Conservation (phyloP, 768 basidiomycete genomes). For the Obba rivulosa region DNA sequence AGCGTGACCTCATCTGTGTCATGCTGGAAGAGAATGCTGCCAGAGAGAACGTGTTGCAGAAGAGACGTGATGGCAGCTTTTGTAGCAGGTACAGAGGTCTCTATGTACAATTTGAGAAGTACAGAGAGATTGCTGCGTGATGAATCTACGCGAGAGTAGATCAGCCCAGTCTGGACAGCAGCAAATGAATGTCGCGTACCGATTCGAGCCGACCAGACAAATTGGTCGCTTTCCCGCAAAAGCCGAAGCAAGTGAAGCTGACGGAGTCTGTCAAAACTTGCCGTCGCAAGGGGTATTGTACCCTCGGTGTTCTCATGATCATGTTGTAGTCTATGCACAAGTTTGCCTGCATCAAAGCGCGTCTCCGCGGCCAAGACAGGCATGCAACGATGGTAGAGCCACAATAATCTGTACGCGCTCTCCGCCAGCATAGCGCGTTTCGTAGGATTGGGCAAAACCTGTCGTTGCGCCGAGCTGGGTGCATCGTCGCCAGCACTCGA, state of each 20-base stretch:
- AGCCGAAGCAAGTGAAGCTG: slow-evolving; percentile 77
- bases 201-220: slow-evolving; percentile 70
- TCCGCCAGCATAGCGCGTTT: slow-evolving; percentile 68
- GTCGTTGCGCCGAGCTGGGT: background rate
- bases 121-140: slow-evolving; percentile 66
- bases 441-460: slow-evolving; percentile 23
- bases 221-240: slow-evolving; percentile 73
- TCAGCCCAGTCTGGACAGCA: background rate
- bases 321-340: slow-evolving; percentile 46
- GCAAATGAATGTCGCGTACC: slow-evolving; percentile 32
- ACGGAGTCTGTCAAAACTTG: slow-evolving; percentile 49
- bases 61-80: slow-evolving; percentile 47
- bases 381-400: slow-evolving; percentile 78
- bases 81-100: slow-evolving; percentile 45
- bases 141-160: slow-evolving; percentile 19
- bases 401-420: slow-evolving; percentile 72
- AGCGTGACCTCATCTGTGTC: slow-evolving; percentile 62
- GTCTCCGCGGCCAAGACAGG: slow-evolving; percentile 73
- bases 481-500: background rate
- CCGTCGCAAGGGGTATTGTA: slow-evolving; percentile 17
- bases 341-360: slow-evolving; percentile 81
- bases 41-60: slow-evolving; percentile 57
- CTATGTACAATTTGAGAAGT: slow-evolving; percentile 60
- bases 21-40: slow-evolving; percentile 78
- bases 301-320: slow-evolving; percentile 7